Base-by-base conservation (phyloP, 495 filamentous ascomycete species). In the Niebla homalea region DNA sequence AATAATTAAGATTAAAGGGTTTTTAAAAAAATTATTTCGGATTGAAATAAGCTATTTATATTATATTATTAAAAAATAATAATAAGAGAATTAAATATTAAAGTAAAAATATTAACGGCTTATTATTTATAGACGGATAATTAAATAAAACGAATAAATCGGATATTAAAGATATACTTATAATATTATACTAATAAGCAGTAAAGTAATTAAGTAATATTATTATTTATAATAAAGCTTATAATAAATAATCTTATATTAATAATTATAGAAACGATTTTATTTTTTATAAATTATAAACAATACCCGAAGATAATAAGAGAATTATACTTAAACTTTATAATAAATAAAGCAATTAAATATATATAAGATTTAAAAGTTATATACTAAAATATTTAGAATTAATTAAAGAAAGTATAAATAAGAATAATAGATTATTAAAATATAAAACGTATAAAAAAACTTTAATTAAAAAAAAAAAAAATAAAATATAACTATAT, bases 121-220 rank as follows among this genome's bases (percentile, higher is more conserved):
- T 51, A 43, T 43, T 51, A 51, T 44, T 21, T 36, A 36, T 2
- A 51, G 21, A 51, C 35, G 36, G 22, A 51, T 51, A 51, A 10
- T 6, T 51, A 51, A 19, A 50, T 43, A 43, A 43, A 43, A 50
- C 29, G 11, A 50, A 22, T 44, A 50, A 29, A 44, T 2, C 22
- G 44, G 44, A 20, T 8, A 19, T 43, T 29, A 50, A 50, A 10
- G 44, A 29, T 3, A 22, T 32, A 25, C 4, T 43, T 44, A 44
- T 23, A 20, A 3, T 42, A 29, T 29, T 50, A 46, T 2, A 20
- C 26, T 23, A 50, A 0, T 2, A 43, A 43, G n/a, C 23, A 43
- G 22, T 7, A 35, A 43, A 29, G 18, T 44, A 50, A 43, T 8
- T 21, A 21, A 25, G 23, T 50, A 29, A 14, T 4, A 25, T 20